phyloP scores from a whole-genome alignment of 1,284 basidiomycete genomes.

The Laetiporus sulphureus region DNA sequence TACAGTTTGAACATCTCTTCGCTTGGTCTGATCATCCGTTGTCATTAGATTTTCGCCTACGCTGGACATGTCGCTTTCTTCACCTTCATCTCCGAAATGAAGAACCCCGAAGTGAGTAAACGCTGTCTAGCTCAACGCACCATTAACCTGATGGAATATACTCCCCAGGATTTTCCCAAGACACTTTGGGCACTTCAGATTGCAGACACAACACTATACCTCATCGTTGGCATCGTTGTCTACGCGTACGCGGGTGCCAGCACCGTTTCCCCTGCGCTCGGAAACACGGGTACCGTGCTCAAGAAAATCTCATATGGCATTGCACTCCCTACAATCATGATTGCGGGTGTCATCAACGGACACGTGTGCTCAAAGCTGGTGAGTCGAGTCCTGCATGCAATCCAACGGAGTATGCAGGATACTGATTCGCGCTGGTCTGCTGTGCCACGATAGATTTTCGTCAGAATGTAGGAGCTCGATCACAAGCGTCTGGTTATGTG shows the following conservation, averaged over 20 bases:
- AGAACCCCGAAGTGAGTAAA: slow-evolving; percentile 29
- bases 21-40: neutral
- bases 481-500: slow-evolving; percentile 6
- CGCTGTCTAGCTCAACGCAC: too few species aligned
- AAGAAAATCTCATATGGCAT: slow-evolving; percentile 25
- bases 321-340: slow-evolving; percentile 27
- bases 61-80: slow-evolving; percentile 37
- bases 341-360: slow-evolving; percentile 27
- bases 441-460: slow-evolving; percentile 13
- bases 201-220: slow-evolving; percentile 26
- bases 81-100: slow-evolving; percentile 52
- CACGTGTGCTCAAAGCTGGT: slow-evolving; percentile 28
- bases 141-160: too few species aligned
- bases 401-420: too few species aligned
- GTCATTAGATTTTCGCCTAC: slow-evolving; percentile 36
- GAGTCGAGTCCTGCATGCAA: too few species aligned
- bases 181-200: slow-evolving; percentile 25
- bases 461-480: slow-evolving; percentile 27
- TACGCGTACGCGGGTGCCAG: slow-evolving; percentile 22
- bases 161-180: slow-evolving; percentile 28
- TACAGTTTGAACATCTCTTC: neutral
- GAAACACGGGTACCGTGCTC: slow-evolving; percentile 23
- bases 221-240: slow-evolving; percentile 27
- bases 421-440: too few species aligned
- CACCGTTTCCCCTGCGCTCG: slow-evolving; percentile 25